Evolutionary conservation across 805 yeast genomes (phyloP).

Genomic region (Candida sithepensis): DNA sequence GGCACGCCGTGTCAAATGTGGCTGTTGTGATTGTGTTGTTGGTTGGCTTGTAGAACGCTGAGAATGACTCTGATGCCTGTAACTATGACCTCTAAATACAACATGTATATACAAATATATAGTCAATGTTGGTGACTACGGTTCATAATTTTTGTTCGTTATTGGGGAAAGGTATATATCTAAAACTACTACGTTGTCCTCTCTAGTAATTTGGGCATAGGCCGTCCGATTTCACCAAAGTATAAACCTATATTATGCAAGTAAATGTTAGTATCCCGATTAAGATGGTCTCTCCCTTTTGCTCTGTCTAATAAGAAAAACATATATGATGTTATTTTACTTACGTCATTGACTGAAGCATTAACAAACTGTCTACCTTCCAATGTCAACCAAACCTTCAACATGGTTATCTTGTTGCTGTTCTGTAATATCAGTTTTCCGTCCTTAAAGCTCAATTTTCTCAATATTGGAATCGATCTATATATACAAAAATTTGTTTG

Average conservation of each 20-base stretch:
- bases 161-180: too few species aligned
- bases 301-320: too few species aligned
- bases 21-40: too few species aligned
- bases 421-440: slow-evolving; percentile 53
- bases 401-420: slow-evolving; percentile 69
- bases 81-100: too few species aligned
- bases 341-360: slow-evolving; percentile 76
- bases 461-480: slow-evolving; percentile 78
- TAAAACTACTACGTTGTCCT: too few species aligned
- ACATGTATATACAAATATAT: too few species aligned
- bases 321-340: too few species aligned
- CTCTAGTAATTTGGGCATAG: slow-evolving; percentile 62
- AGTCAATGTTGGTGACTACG: too few species aligned
- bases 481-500: not conserved
- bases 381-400: slow-evolving; percentile 85
- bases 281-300: not conserved
- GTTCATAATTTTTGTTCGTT: too few species aligned
- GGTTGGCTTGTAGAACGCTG: too few species aligned
- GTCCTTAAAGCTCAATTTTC: slow-evolving; percentile 75
- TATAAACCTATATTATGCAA: slow-evolving; percentile 34
- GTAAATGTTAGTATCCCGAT: not conserved
- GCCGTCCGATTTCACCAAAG: slow-evolving; percentile 59
- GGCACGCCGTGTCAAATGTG: too few species aligned
- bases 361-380: slow-evolving; percentile 84
- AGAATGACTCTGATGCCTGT: too few species aligned